These are phyloP conservation scores for Emergomyces orientalis DNA, from an alignment of 2,329 filamentous ascomycete species.

Conservation along the genomic window DNA sequence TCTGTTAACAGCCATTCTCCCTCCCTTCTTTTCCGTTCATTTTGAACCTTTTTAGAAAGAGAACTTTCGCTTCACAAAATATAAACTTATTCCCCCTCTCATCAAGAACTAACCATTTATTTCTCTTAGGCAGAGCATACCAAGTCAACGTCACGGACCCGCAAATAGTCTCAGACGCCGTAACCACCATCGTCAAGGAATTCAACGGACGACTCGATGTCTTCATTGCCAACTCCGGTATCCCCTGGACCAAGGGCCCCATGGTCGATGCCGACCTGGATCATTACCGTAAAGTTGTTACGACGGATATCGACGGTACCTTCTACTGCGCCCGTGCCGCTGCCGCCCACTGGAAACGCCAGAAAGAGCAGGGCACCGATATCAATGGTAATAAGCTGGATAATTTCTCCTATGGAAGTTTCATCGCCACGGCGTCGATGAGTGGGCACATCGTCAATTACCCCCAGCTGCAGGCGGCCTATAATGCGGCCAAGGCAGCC, in stretches of 20 bases:
- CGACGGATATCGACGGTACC: conserved; percentile 64
- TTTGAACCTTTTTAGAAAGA: neutral
- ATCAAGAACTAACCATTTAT: neutral
- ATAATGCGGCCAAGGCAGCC: conserved; percentile 64
- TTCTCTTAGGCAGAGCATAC: conserved; percentile 39
- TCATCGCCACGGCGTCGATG: conserved; percentile 72
- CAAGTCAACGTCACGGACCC: conserved; percentile 40
- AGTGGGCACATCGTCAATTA: conserved; percentile 69
- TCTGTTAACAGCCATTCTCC: neutral
- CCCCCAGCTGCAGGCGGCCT: conserved; percentile 63
- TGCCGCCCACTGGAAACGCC: conserved; percentile 58
- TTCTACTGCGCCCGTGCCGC: conserved; percentile 68
- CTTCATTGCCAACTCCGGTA: conserved; percentile 70
- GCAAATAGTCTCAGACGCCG: conserved; percentile 33
- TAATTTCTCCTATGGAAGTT: conserved; percentile 55
- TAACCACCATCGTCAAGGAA: conserved; percentile 44
- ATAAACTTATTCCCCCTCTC: neutral
- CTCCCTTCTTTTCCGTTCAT: neutral
- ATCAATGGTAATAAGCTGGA: conserved; percentile 53
- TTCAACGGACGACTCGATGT: conserved; percentile 68
- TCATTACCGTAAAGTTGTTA: conserved; percentile 58
- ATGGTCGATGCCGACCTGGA: conserved; percentile 57
- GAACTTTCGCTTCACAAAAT: neutral
- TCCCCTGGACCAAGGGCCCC: conserved; percentile 61
- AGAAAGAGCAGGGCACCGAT: conserved; percentile 58